These are phyloP conservation scores for Entrophospora sp. DNA, from an alignment of 192 early-diverging fungal species.

Conservation along the genomic window DNA sequence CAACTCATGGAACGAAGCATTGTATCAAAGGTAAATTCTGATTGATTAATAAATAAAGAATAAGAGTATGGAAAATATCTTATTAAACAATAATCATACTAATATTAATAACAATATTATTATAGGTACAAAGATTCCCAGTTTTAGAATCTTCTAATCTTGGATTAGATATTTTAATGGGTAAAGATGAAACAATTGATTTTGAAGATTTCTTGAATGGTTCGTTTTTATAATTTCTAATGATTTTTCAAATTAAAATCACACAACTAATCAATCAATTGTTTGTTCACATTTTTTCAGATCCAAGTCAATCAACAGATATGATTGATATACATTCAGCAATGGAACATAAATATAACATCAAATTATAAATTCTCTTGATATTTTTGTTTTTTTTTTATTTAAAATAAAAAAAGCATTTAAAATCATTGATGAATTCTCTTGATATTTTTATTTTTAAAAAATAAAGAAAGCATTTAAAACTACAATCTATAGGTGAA, in stretches of 20 bases:
- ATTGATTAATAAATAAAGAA: background rate
- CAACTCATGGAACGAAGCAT: constrained; percentile 84
- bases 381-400: too few species aligned
- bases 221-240: constrained; percentile 24
- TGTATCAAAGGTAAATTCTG: constrained; percentile 39
- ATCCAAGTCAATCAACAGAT: constrained; percentile 46
- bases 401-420: too few species aligned
- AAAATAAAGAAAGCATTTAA: too few species aligned
- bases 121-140: constrained; percentile 42
- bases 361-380: too few species aligned
- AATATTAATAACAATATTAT: background rate
- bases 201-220: constrained; percentile 84
- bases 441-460: too few species aligned
- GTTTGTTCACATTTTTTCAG: constrained; percentile 22
- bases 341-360: constrained; percentile 55
- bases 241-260: background rate
- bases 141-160: constrained; percentile 51
- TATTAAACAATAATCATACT: background rate
- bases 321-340: constrained; percentile 56
- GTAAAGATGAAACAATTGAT: constrained; percentile 82
- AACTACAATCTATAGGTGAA: too few species aligned
- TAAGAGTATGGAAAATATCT: background rate
- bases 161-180: constrained; percentile 74
- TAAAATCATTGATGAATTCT: too few species aligned
- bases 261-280: background rate